Evolutionary conservation across 768 basidiomycete genomes (phyloP).

Genomic region (Hypholoma sublateritium): DNA sequence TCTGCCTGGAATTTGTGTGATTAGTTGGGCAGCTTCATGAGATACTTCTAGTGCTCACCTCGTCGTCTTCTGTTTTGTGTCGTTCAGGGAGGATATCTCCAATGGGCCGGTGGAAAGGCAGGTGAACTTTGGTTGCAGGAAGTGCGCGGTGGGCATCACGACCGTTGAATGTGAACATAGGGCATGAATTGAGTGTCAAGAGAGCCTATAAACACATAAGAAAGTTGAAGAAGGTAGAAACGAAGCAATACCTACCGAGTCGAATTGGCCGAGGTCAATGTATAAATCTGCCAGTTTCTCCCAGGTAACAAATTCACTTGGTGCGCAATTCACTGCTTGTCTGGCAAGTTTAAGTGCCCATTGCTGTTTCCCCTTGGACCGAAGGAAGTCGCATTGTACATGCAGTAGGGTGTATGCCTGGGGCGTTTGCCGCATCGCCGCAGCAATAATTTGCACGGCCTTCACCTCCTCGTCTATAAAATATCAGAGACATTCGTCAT

Average conservation of each 20-base stretch:
- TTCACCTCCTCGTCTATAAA: constrained; percentile 93
- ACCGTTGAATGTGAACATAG: constrained; percentile 99
- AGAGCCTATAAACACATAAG: constrained; percentile 49
- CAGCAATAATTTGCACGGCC: constrained; percentile 90
- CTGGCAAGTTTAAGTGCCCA: constrained; percentile 92
- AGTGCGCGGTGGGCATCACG: constrained; percentile 89
- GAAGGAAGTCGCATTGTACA: constrained; percentile 91
- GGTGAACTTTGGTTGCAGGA: constrained; percentile 74
- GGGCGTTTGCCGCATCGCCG: constrained; percentile 80
- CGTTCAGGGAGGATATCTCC: constrained; percentile 89
- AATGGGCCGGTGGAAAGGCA: constrained; percentile 85
- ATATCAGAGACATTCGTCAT: neutral
- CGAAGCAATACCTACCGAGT: constrained; percentile 48
- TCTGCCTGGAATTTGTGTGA: constrained; percentile 62
- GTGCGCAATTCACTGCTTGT: constrained; percentile 97
- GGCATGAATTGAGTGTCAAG: constrained; percentile 96
- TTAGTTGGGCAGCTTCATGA: neutral
- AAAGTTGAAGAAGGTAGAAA: neutral
- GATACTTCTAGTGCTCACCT: constrained; percentile 40
- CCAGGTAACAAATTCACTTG: constrained; percentile 99
- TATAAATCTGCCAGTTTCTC: constrained; percentile 96
- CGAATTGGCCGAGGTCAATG: constrained; percentile 86
- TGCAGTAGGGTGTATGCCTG: constrained; percentile 95
- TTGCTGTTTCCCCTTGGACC: constrained; percentile 77
- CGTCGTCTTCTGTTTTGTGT: constrained; percentile 80